phyloP scores from a whole-genome alignment of 371 early-diverging fungal genomes.

The Blakeslea trispora region DNA sequence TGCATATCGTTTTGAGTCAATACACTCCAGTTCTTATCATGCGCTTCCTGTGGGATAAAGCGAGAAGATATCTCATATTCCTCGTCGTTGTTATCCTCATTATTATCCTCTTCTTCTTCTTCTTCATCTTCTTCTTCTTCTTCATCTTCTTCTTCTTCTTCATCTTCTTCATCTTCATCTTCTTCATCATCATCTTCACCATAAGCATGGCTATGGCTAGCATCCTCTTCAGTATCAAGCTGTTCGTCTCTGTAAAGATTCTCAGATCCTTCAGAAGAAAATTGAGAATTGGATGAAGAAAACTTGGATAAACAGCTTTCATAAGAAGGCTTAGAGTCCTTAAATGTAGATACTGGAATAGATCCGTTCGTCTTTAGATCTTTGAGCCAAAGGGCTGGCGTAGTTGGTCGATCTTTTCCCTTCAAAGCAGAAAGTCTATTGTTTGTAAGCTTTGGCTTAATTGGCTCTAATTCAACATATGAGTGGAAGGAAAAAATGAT shows the following conservation, averaged over 20 bases:
- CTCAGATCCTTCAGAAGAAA: neutral
- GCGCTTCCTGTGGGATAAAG: too few relatives aligned
- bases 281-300: neutral
- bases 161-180: too few relatives aligned
- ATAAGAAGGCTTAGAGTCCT: neutral
- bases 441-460: neutral
- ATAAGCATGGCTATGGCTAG: too few relatives aligned
- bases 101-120: too few relatives aligned
- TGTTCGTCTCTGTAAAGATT: conserved; percentile 7
- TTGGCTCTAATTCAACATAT: neutral
- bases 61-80: too few relatives aligned
- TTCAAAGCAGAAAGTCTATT: conserved; percentile 5
- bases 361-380: neutral
- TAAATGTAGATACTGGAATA: neutral
- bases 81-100: too few relatives aligned
- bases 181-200: too few relatives aligned
- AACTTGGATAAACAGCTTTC: neutral
- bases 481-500: too few relatives aligned
- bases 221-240: neutral
- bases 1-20: neutral
- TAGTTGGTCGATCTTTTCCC: conserved; percentile 9
- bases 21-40: neutral
- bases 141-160: too few relatives aligned
- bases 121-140: too few relatives aligned
- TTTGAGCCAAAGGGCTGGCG: conserved; percentile 22